Conservation (phyloP, 1,284 basidiomycete genomes). For the Rhodotorula sp. region DNA sequence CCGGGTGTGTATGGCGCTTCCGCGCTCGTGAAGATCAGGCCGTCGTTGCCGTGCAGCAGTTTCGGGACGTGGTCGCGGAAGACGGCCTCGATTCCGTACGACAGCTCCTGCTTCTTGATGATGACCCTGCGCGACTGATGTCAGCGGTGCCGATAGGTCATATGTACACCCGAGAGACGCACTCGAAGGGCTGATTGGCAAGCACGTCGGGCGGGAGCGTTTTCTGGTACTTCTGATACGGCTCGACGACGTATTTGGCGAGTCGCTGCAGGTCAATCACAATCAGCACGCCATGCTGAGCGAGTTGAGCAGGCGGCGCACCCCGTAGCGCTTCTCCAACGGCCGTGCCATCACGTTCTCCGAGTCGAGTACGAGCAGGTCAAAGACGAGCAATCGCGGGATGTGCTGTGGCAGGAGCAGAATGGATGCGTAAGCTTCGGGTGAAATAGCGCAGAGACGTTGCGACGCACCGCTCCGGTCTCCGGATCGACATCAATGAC, state of each 20-base stretch:
- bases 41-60: slow-evolving; percentile 93
- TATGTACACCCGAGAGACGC: slow-evolving; percentile 47
- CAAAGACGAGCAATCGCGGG: slow-evolving; percentile 83
- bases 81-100: slow-evolving; percentile 84
- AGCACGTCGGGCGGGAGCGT: slow-evolving; percentile 66
- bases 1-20: slow-evolving; percentile 82
- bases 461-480: slow-evolving; percentile 62
- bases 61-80: slow-evolving; percentile 79
- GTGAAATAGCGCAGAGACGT: too few relatives aligned
- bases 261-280: slow-evolving; percentile 62
- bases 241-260: slow-evolving; percentile 76
- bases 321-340: slow-evolving; percentile 86
- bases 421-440: background rate
- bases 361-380: slow-evolving; percentile 83
- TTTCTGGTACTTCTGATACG: slow-evolving; percentile 69
- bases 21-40: slow-evolving; percentile 93
- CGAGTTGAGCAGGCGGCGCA: slow-evolving; percentile 51
- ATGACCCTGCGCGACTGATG: slow-evolving; percentile 61
- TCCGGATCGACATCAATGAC: slow-evolving; percentile 83
- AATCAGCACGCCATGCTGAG: background rate
- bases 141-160: background rate
- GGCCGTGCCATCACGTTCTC: slow-evolving; percentile 82
- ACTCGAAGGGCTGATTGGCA: slow-evolving; percentile 79
- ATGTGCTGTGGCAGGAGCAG: slow-evolving; percentile 61
- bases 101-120: slow-evolving; percentile 85